phyloP scores from a whole-genome alignment of 108 stramenopile genomes.

The Fragilaria crotonensis region DNA sequence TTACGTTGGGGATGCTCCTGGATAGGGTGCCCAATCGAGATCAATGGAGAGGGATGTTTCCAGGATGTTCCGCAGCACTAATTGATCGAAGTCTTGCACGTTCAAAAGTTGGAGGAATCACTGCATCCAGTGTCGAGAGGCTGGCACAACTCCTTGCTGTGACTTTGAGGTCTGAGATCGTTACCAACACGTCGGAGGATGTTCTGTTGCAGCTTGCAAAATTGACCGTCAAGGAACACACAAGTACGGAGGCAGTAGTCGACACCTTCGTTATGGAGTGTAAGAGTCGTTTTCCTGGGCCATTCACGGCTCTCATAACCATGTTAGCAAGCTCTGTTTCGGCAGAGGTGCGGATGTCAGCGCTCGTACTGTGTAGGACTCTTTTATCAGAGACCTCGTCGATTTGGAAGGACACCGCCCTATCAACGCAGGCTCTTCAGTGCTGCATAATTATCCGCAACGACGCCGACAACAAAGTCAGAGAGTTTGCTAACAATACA shows the following conservation, averaged over 20 bases:
- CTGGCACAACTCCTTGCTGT: slow-evolving; percentile 13
- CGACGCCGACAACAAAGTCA: slow-evolving; percentile 11
- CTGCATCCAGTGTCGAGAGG: slow-evolving; percentile 15
- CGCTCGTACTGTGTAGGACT: slow-evolving; percentile 13
- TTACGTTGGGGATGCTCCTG: slow-evolving; percentile 20
- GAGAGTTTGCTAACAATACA: not conserved
- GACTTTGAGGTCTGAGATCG: slow-evolving; percentile 4
- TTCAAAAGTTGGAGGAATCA: slow-evolving; percentile 1
- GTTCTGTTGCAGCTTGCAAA: not conserved
- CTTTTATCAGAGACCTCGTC: slow-evolving; percentile 22
- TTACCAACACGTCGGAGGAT: not conserved
- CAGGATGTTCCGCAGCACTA: slow-evolving; percentile 31
- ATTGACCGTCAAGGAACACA: not conserved
- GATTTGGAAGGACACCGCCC: slow-evolving; percentile 19
- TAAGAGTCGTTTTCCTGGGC: slow-evolving; percentile 28
- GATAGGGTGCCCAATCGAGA: slow-evolving; percentile 12
- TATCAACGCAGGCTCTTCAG: slow-evolving; percentile 19
- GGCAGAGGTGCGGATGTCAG: slow-evolving; percentile 18
- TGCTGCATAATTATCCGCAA: slow-evolving; percentile 22
- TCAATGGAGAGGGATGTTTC: slow-evolving; percentile 28
- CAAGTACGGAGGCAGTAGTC: not conserved
- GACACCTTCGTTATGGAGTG: slow-evolving; percentile 25
- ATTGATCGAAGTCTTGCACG: not conserved
- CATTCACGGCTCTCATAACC: slow-evolving; percentile 23
- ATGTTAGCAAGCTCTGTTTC: slow-evolving; percentile 14